Conservation (phyloP, 2,329 filamentous ascomycete genomes). For the Talaromyces islandicus region DNA sequence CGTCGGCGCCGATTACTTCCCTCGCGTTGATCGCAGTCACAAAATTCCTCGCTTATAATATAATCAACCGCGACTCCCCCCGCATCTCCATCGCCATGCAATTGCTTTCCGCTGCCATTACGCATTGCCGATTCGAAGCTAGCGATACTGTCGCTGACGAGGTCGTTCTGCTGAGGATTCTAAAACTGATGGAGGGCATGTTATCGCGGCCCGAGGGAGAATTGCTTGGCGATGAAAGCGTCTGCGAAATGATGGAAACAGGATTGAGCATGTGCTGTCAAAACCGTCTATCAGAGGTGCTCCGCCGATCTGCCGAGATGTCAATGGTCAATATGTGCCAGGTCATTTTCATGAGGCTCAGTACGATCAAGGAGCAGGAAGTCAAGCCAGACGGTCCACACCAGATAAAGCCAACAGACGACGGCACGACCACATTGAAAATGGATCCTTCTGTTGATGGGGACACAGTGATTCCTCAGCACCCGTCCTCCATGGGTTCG, state of each 20-base stretch:
- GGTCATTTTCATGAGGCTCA: slow-evolving; percentile 90
- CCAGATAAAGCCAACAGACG: slow-evolving; percentile 48
- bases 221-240: slow-evolving; percentile 92
- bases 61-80: slow-evolving; percentile 79
- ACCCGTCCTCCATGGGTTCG: slow-evolving; percentile 35
- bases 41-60: slow-evolving; percentile 93
- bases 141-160: slow-evolving; percentile 93
- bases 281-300: slow-evolving; percentile 78
- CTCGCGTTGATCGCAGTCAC: slow-evolving; percentile 88
- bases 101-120: slow-evolving; percentile 86
- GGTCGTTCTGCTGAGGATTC: slow-evolving; percentile 85
- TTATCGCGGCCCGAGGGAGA: slow-evolving; percentile 88
- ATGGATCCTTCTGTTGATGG: slow-evolving; percentile 75
- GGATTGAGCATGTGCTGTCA: slow-evolving; percentile 97
- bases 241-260: slow-evolving; percentile 99
- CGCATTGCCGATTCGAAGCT: slow-evolving; percentile 94
- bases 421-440: slow-evolving; percentile 68
- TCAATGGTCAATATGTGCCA: slow-evolving; percentile 99
- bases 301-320: slow-evolving; percentile 87
- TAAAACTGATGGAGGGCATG: slow-evolving; percentile 98
- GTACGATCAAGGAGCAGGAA: slow-evolving; percentile 70
- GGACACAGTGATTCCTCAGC: slow-evolving; percentile 52
- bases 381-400: slow-evolving; percentile 62
- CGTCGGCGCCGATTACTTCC: slow-evolving; percentile 91
- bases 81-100: slow-evolving; percentile 90